Evolutionary conservation across 257 asterid genomes (phyloP).

Genomic region (Mentha longifolia): DNA sequence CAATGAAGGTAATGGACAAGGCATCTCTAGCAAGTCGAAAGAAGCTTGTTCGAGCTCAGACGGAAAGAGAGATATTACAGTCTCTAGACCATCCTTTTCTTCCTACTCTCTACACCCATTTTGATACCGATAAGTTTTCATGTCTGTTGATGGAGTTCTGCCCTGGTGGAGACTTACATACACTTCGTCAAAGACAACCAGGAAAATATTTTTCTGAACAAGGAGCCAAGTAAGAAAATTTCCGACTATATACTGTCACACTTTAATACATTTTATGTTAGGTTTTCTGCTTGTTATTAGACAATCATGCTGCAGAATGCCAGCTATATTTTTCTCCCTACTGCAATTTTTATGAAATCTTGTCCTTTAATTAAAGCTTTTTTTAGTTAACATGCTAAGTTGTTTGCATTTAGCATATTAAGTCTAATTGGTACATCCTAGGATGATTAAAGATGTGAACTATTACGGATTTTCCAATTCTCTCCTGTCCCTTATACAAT

Average conservation of each 20-base stretch:
- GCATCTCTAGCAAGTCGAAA: constrained; percentile 69
- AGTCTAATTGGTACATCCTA: neutral
- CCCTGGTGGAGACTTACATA: constrained; percentile 82
- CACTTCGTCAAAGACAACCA: constrained; percentile 70
- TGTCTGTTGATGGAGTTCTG: constrained; percentile 85
- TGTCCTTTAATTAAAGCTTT: neutral
- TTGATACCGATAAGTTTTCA: constrained; percentile 74
- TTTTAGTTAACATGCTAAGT: neutral
- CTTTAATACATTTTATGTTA: neutral
- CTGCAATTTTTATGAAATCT: neutral
- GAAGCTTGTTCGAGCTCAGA: constrained; percentile 80
- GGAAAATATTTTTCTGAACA: constrained; percentile 71
- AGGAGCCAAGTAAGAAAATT: constrained; percentile 65
- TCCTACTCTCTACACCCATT: constrained; percentile 67
- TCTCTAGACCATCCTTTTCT: constrained; percentile 78
- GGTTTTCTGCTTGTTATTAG: neutral
- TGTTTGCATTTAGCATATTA: neutral
- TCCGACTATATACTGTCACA: neutral
- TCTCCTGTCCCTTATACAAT: neutral
- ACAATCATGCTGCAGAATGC: neutral
- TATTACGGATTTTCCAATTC: neutral
- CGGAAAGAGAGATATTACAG: constrained; percentile 74
- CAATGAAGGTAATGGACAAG: constrained; percentile 81
- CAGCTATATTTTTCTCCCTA: neutral
- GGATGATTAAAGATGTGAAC: neutral